Evolutionary conservation across 495 filamentous ascomycete species (phyloP), one percentile per base, ranked within the genome.

Genomic region (Aspergillus cristatus): DNA sequence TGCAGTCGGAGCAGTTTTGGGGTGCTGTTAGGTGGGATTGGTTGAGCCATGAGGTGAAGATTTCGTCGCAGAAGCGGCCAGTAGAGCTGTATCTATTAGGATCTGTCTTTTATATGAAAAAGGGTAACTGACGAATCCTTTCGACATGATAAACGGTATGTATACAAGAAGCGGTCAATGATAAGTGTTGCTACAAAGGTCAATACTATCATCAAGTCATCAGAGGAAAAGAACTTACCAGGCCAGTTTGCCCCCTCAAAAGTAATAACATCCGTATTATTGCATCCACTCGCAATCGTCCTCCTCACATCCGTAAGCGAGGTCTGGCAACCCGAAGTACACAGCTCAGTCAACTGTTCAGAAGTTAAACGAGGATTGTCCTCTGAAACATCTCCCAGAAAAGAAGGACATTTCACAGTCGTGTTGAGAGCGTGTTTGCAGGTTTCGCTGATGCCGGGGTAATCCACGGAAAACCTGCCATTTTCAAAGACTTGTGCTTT

Each of bases 1-100:
- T 28, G 31, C 45, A 47, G 26, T 43, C 40, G 17, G 45, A 47
- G 35, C 45, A 47, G 16, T 15, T 14, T 20, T 40, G 38, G 11
- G 31, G 29, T 12, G 38, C 13, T 3, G 38, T 40, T 3, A 30
- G 13, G 4, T 11, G 28, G 28, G 28, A n/a, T 3, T 30, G 4
- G 28, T n/a, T n/a, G 28, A 30, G 28, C 11, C 10, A 30, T 11
- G 28, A 30, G 28, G n/a, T 11, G 28, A 30, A 30, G 28, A 30
- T 30, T 30, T 30, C 28, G 13, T 30, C 28, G 28, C 28, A 30
- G 28, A 30, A 30, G 5, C n/a, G 5, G 11, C 28, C 28, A n/a
- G 28, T n/a, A 6, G 4, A 5, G 3, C 28, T 30, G 13, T 14
- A 12, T 30, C n/a, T 6, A n/a, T 30, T 30, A 30, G 28, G 3